Percentiles rank a stretch among this genome's conserved stretches.
Evolutionary conservation across 352 stramenopile species (phyloP).

Genomic region (Globisporangium recalcitrans): DNA sequence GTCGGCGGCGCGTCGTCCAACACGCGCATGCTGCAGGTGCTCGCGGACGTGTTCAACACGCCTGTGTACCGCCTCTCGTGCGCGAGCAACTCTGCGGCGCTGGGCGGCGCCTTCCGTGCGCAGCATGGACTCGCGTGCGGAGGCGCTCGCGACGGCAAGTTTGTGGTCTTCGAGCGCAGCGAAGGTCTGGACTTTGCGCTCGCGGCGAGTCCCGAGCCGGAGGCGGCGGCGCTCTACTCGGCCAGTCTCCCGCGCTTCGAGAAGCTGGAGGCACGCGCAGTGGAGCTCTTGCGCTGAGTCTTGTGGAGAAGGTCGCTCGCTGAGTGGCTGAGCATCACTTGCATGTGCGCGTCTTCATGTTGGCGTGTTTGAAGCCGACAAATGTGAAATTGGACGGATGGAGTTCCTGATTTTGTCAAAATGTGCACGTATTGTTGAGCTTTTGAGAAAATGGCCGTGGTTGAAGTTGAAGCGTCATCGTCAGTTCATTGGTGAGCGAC

Average conservation of each 20-base stretch:
- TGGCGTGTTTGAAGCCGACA: too few relatives aligned
- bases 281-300: slow-evolving; percentile 18
- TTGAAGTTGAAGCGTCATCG: too few relatives aligned
- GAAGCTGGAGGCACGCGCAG: slow-evolving; percentile 30
- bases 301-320: too few relatives aligned
- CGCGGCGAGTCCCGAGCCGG: slow-evolving; percentile 24
- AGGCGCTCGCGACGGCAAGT: slow-evolving; percentile 5
- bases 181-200: slow-evolving; percentile 37
- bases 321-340: too few relatives aligned
- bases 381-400: too few relatives aligned
- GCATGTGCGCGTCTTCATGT: too few relatives aligned
- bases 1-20: slow-evolving; percentile 59
- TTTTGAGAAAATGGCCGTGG: too few relatives aligned
- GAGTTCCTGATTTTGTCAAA: too few relatives aligned
- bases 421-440: too few relatives aligned
- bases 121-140: slow-evolving; percentile 34
- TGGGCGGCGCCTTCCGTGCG: slow-evolving; percentile 47
- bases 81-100: slow-evolving; percentile 43
- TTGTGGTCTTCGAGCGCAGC: slow-evolving; percentile 32
- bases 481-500: too few relatives aligned
- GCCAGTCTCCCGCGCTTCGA: slow-evolving; percentile 31
- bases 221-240: slow-evolving; percentile 30
- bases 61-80: slow-evolving; percentile 41
- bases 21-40: slow-evolving; percentile 45
- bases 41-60: slow-evolving; percentile 56